Percentiles rank a stretch among this genome's conserved stretches.
These are phyloP conservation scores for Jamesozyma piceae DNA, from an alignment of 805 yeast species.

Conservation along the genomic window DNA sequence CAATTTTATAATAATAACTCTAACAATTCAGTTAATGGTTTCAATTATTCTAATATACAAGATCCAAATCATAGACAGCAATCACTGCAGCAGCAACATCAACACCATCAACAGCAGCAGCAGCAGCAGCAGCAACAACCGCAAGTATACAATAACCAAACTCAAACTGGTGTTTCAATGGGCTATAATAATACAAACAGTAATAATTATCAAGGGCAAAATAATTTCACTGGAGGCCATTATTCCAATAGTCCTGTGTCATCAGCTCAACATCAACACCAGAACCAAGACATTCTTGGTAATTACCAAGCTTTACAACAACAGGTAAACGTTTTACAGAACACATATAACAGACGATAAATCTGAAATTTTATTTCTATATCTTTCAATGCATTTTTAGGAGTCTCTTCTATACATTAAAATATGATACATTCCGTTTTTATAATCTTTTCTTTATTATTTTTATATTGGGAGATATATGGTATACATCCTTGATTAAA, in stretches of 20 bases:
- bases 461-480: no score
- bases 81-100: background rate
- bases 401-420: conserved; percentile 37
- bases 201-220: conserved; percentile 20
- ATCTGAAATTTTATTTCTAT: background rate
- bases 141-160: conserved; percentile 1
- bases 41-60: background rate
- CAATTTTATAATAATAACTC: background rate
- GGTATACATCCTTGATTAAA: no score
- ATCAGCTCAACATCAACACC: conserved; percentile 3
- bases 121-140: conserved; percentile 10
- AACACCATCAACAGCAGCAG: background rate
- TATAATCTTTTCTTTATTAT: no score
- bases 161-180: conserved; percentile 2
- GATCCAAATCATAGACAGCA: conserved; percentile 1
- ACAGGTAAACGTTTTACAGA: conserved; percentile 52
- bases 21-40: background rate
- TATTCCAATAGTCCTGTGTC: background rate
- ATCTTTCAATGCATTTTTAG: background rate
- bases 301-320: conserved; percentile 59
- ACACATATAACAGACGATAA: conserved; percentile 13
- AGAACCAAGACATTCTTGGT: conserved; percentile 43
- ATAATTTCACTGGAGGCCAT: background rate
- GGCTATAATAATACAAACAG: background rate
- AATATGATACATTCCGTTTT: conserved; percentile 12